These are phyloP conservation scores for Cercospora sesami DNA, from an alignment of 2,329 filamentous ascomycete genomes.

Conservation along the genomic window DNA sequence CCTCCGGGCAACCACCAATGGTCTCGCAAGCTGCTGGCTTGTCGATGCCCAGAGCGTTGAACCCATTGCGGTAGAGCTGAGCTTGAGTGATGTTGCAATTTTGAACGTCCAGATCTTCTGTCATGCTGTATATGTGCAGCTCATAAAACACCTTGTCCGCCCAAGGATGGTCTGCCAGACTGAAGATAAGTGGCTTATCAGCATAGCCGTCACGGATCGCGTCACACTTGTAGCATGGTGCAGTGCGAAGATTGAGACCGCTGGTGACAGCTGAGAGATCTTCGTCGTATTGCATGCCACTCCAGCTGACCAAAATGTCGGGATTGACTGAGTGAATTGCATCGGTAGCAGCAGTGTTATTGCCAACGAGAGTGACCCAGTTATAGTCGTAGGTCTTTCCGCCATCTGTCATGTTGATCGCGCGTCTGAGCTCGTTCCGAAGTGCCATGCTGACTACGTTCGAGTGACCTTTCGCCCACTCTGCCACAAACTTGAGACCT, in stretches of 20 bases:
- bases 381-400: constrained; percentile 28
- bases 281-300: constrained; percentile 32
- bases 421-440: constrained; percentile 30
- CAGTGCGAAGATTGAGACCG: constrained; percentile 41
- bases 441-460: constrained; percentile 34
- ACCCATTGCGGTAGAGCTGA: constrained; percentile 52
- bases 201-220: constrained; percentile 47
- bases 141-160: constrained; percentile 52
- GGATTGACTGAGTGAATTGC: constrained; percentile 31
- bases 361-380: constrained; percentile 31
- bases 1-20: constrained; percentile 39
- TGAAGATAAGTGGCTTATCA: constrained; percentile 49
- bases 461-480: constrained; percentile 29
- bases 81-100: constrained; percentile 52
- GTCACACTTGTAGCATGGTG: constrained; percentile 44
- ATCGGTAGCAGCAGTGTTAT: constrained; percentile 30
- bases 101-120: constrained; percentile 42
- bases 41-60: constrained; percentile 48
- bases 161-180: constrained; percentile 50
- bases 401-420: constrained; percentile 27
- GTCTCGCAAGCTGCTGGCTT: constrained; percentile 41
- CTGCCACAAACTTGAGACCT: constrained; percentile 28
- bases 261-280: constrained; percentile 35
- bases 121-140: constrained; percentile 47
- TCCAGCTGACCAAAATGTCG: constrained; percentile 31